Evolutionary conservation across 2,329 filamentous ascomycete species (phyloP).

Genomic region (Trichoderma breve): DNA sequence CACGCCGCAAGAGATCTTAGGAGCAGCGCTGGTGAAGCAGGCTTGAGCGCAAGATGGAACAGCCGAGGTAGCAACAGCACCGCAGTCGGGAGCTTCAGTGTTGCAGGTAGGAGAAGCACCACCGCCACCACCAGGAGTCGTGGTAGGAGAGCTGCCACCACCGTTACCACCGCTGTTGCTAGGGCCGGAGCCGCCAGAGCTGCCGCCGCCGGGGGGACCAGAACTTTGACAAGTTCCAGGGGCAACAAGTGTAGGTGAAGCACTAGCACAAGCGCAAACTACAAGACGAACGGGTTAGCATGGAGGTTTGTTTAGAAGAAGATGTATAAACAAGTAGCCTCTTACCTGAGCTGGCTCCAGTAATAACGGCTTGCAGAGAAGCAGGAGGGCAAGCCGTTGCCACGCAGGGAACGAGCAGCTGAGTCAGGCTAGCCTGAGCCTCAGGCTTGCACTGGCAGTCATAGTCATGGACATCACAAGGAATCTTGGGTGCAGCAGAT

Average conservation of each 20-base stretch:
- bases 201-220: neutral
- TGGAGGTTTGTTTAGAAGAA: neutral
- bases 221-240: neutral
- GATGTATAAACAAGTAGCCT: neutral
- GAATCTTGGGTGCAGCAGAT: conserved; percentile 27
- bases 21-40: conserved; percentile 31
- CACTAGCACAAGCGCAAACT: conserved; percentile 26
- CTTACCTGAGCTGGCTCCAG: conserved; percentile 26
- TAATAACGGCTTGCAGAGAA: conserved; percentile 27
- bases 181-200: conserved; percentile 1
- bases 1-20: conserved; percentile 28
- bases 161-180: neutral
- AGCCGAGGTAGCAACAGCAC: conserved; percentile 27
- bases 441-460: conserved; percentile 30
- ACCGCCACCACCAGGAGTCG: neutral
- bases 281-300: neutral
- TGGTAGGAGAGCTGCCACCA: neutral
- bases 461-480: conserved; percentile 30
- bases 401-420: conserved; percentile 31
- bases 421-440: conserved; percentile 26
- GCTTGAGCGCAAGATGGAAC: conserved; percentile 30
- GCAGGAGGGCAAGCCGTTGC: conserved; percentile 26
- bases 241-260: conserved; percentile 6
- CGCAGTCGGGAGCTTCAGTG: conserved; percentile 26
- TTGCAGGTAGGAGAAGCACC: conserved; percentile 19